These are phyloP conservation scores for Schwanniomyces yamadae DNA, from an alignment of 805 yeast genomes.

Conservation along the genomic window DNA sequence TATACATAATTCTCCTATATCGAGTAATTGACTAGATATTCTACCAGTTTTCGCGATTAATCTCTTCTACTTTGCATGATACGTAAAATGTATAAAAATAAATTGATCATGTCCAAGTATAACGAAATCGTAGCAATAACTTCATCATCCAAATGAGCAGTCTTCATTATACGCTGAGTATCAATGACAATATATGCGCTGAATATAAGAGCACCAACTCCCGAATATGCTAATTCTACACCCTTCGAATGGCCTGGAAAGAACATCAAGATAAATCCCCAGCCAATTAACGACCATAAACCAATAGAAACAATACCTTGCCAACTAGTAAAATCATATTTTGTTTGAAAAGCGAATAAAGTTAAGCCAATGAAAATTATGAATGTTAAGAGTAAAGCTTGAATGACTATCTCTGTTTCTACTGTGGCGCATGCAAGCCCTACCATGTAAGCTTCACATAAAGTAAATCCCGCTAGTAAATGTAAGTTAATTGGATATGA, in stretches of 20 bases:
- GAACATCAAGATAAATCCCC: slow-evolving; percentile 70
- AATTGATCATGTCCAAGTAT: slow-evolving; percentile 79
- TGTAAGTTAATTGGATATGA: slow-evolving; percentile 67
- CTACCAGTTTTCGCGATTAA: slow-evolving; percentile 2
- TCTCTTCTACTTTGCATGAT: slow-evolving; percentile 42
- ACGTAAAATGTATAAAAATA: slow-evolving; percentile 74
- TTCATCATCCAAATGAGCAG: slow-evolving; percentile 79
- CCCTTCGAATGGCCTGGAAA: slow-evolving; percentile 47
- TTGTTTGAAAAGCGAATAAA: slow-evolving; percentile 71
- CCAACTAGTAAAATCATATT: slow-evolving; percentile 72
- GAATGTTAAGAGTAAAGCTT: slow-evolving; percentile 68
- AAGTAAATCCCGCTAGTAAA: slow-evolving; percentile 64
- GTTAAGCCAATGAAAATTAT: slow-evolving; percentile 77
- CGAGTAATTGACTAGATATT: neutral
- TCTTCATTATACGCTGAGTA: slow-evolving; percentile 76
- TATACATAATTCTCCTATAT: neutral
- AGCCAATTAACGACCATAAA: slow-evolving; percentile 66
- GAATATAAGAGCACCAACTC: slow-evolving; percentile 73
- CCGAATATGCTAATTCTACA: slow-evolving; percentile 66
- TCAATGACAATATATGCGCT: slow-evolving; percentile 72
- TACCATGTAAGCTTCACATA: slow-evolving; percentile 70
- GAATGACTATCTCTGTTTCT: slow-evolving; percentile 62
- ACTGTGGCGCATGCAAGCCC: slow-evolving; percentile 65
- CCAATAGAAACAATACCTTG: slow-evolving; percentile 54
- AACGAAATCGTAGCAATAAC: slow-evolving; percentile 75